Evolutionary conservation across 2,329 filamentous ascomycete species (phyloP).

Genomic region (Stromatinia cepivora): DNA sequence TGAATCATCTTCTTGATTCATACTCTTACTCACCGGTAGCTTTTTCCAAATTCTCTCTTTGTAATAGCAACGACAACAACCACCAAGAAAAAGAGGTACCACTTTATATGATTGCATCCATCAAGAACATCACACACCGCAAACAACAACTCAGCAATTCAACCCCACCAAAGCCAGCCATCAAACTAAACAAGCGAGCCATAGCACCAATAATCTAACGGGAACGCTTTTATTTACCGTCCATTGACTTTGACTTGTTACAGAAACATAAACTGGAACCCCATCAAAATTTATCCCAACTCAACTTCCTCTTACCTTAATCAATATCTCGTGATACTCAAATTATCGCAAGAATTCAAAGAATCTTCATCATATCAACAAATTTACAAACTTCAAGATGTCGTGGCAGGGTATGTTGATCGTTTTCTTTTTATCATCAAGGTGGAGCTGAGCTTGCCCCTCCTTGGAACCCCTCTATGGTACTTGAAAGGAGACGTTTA

Average conservation of each 20-base stretch:
- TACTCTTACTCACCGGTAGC: neutral
- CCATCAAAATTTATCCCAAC: slow-evolving; percentile 18
- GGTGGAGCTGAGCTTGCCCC: slow-evolving; percentile 30
- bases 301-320: neutral
- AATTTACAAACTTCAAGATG: slow-evolving; percentile 50
- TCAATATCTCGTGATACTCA: neutral
- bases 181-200: slow-evolving; percentile 21
- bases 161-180: slow-evolving; percentile 19
- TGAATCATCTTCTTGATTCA: neutral
- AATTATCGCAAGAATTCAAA: neutral
- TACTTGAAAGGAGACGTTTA: slow-evolving; percentile 20
- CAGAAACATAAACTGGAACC: slow-evolving; percentile 14
- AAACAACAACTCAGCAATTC: slow-evolving; percentile 23
- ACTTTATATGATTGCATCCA: slow-evolving; percentile 19
- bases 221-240: slow-evolving; percentile 13
- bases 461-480: slow-evolving; percentile 29
- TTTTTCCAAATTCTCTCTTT: neutral
- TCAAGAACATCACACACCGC: slow-evolving; percentile 17
- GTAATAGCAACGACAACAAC: neutral
- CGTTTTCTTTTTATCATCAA: neutral
- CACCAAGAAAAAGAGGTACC: neutral
- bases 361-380: slow-evolving; percentile 6
- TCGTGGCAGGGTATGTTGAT: slow-evolving; percentile 69
- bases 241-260: neutral
- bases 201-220: neutral